Evolutionary conservation across 1,284 basidiomycete species (phyloP).

Genomic region (Microbotryum silenes-acaulis): DNA sequence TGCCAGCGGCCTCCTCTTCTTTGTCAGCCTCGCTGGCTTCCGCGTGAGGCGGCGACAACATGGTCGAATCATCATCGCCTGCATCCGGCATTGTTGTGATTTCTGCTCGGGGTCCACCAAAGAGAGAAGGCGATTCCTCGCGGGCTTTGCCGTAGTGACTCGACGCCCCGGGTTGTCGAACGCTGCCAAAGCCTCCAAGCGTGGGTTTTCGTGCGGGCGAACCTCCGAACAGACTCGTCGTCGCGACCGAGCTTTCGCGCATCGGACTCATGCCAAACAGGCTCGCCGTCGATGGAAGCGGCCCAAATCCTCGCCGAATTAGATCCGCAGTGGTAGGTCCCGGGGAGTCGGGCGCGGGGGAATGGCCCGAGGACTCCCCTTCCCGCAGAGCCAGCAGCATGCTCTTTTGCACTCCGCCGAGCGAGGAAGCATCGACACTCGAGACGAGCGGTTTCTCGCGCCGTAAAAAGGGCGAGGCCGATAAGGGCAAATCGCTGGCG

Average conservation of each 20-base stretch:
- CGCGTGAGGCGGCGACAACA: no score
- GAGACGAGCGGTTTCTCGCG: slow-evolving; percentile 11
- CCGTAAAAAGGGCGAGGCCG: slow-evolving; percentile 26
- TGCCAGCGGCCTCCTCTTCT: background rate
- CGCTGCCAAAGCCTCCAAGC: slow-evolving; percentile 13
- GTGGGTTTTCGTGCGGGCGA: slow-evolving; percentile 12
- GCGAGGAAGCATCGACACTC: background rate
- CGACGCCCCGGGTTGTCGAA: slow-evolving; percentile 3
- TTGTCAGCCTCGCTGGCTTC: slow-evolving; percentile 1
- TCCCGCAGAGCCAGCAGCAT: slow-evolving; percentile 3
- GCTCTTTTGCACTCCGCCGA: slow-evolving; percentile 14
- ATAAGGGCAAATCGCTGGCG: slow-evolving; percentile 20
- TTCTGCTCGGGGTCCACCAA: background rate
- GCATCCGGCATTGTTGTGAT: background rate
- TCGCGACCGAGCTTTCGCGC: background rate
- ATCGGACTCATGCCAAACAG: slow-evolving; percentile 1
- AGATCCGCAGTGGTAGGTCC: background rate
- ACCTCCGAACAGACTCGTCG: background rate
- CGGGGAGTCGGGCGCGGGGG: background rate
- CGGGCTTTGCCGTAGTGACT: background rate
- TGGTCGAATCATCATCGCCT: background rate
- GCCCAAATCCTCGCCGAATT: background rate
- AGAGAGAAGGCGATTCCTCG: background rate
- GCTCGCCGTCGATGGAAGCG: background rate
- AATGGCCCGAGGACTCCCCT: background rate